Evolutionary conservation across 1,139 yeast species (phyloP).

Genomic region (Saccharomyces pastorianus): DNA sequence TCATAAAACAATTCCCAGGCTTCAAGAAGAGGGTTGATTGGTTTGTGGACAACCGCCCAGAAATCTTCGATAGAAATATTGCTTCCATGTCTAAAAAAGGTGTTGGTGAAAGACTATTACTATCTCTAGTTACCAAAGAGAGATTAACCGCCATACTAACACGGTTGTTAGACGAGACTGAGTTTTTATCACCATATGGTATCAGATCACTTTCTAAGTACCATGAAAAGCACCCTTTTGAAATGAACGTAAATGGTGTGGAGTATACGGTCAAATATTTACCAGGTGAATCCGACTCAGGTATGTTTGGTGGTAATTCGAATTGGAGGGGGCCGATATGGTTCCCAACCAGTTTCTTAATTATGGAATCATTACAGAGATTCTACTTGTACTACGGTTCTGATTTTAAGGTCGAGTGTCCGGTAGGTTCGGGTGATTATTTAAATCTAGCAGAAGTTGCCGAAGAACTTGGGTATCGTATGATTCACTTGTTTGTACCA

Average conservation of each 20-base stretch:
- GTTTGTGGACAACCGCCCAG: constrained; percentile 68
- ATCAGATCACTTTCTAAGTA: constrained; percentile 82
- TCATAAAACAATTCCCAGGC: constrained; percentile 70
- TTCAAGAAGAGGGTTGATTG: constrained; percentile 81
- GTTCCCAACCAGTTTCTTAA: constrained; percentile 87
- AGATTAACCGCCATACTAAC: constrained; percentile 68
- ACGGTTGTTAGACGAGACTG: constrained; percentile 81
- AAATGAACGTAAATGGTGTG: constrained; percentile 78
- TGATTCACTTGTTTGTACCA: constrained; percentile 71
- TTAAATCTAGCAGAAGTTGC: constrained; percentile 88
- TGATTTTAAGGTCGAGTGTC: constrained; percentile 79
- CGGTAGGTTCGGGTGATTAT: constrained; percentile 75
- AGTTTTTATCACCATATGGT: constrained; percentile 81
- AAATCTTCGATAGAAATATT: constrained; percentile 76
- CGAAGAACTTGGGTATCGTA: constrained; percentile 81
- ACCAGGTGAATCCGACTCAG: constrained; percentile 91
- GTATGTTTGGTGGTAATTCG: constrained; percentile 94
- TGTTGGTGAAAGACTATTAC: constrained; percentile 72
- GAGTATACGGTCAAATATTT: constrained; percentile 68
- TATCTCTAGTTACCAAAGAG: constrained; percentile 77
- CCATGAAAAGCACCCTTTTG: constrained; percentile 81
- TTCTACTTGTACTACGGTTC: constrained; percentile 88
- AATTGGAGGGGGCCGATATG: constrained; percentile 99
- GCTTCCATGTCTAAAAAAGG: constrained; percentile 85
- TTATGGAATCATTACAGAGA: constrained; percentile 83